phyloP scores from a whole-genome alignment of 495 filamentous ascomycete genomes.

The Pseudotulostoma volvatum region DNA sequence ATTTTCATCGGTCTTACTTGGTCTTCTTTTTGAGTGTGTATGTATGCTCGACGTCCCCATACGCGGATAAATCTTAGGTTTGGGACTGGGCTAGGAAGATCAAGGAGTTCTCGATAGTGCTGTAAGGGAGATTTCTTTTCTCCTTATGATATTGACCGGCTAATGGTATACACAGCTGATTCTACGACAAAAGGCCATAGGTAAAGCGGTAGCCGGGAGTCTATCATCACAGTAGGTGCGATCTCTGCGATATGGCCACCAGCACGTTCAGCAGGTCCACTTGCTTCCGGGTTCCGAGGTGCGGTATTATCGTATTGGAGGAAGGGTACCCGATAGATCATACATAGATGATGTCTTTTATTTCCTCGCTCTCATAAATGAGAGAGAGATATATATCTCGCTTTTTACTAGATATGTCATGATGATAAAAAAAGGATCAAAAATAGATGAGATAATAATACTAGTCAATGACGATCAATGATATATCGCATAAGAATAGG shows the following conservation, averaged over 20 bases:
- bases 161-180: not conserved
- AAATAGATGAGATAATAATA: too few relatives aligned
- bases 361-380: too few relatives aligned
- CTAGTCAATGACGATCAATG: too few relatives aligned
- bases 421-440: too few relatives aligned
- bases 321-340: too few relatives aligned
- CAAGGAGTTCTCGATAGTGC: not conserved
- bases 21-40: not conserved
- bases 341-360: too few relatives aligned
- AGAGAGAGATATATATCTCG: too few relatives aligned
- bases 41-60: slow-evolving; percentile 1
- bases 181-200: slow-evolving; percentile 1
- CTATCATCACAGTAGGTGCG: not conserved
- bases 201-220: not conserved
- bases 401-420: too few relatives aligned
- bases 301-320: too few relatives aligned
- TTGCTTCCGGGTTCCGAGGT: not conserved
- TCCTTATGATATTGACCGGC: not conserved
- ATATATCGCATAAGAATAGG: too few relatives aligned
- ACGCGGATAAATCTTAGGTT: not conserved
- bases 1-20: not conserved
- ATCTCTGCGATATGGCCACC: not conserved
- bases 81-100: not conserved
- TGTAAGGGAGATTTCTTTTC: not conserved
- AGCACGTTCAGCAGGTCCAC: not conserved